Evolutionary conservation across 768 basidiomycete species (phyloP).

Genomic region (Mrakia hoshinonis): DNA sequence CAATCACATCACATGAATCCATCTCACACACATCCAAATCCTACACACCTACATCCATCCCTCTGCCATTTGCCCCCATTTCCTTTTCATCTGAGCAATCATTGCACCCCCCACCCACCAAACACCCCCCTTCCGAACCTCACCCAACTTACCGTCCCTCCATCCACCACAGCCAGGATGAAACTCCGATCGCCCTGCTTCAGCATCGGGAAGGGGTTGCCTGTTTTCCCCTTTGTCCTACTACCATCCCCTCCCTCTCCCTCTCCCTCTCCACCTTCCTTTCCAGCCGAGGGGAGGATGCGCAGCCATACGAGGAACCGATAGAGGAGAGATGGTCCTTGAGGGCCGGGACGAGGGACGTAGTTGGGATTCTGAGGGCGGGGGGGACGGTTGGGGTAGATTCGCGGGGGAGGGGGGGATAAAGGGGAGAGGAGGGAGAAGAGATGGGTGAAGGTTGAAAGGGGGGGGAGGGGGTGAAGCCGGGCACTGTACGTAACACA

Average conservation of each 20-base stretch:
- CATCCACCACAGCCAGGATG: conserved; percentile 22
- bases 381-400: not conserved
- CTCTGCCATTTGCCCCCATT: not conserved
- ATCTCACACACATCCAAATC: not conserved
- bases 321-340: not conserved
- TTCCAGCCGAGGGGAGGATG: not conserved
- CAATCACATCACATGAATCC: too few species aligned
- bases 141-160: conserved; percentile 15
- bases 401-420: not conserved
- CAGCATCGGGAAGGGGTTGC: conserved; percentile 22
- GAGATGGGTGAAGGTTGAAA: not conserved
- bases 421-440: not conserved
- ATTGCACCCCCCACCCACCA: conserved; percentile 9
- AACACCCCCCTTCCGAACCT: conserved; percentile 25
- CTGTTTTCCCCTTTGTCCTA: not conserved
- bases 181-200: conserved; percentile 22
- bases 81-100: not conserved
- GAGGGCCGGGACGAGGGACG: not conserved
- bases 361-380: too few species aligned
- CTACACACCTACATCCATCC: not conserved
- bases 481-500: not conserved
- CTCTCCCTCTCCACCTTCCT: not conserved
- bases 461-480: not conserved
- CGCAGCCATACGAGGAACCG: not conserved
- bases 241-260: not conserved